Base-by-base conservation (phyloP, 2,329 filamentous ascomycete species). In the Phaeomoniella chlamydospora region DNA sequence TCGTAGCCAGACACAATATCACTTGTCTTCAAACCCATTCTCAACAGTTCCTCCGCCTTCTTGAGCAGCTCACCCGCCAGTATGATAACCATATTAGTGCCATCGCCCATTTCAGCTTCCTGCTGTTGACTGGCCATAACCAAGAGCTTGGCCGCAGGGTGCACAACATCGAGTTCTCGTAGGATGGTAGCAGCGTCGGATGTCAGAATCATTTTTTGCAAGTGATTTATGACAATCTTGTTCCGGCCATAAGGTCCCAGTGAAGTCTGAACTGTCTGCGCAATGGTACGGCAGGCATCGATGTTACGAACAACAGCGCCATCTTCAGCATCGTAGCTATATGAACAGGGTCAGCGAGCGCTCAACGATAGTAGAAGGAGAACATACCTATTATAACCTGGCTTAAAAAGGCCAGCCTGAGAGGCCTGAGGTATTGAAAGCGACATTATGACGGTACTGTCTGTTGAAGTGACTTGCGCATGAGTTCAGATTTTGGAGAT, bases 41-140 rank as follows among this genome's bases (percentile, higher is more conserved):
- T 77, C 51, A 98, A 68, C 55, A 98, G 67, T 60, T 96, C 87
- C 67, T 98, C 90, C 9, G 92, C 92, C 68, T 98, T 96, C 67
- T 83, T 86, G 50, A 98, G 68, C 52, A 98, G 68, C 68, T 98
- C 90, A 45, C 92, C 90, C 4, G 90, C 90, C 43, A 98, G 68
- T 37, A 98, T 72, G 53, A 98, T 96, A 50, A 98, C 90, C 58
- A 98, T 65, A 63, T 98, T 98, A 39, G 90, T 98, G 38, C 84
- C 90, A 64, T 98, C 92, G 40, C 90, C 90, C 84, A 98, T 94
- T 74, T 98, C 90, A 30, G 87, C 77, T 61, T 98, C 92, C 64
- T 98, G 92, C 66, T 98, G 90, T 63, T 98, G 90, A 59, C 82
- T 88, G 42, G 90, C 88, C 92, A 98, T 98, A 50, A 98, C 90